A percentile compares a stretch with the other conserved stretches of the same genome.
phyloP scores from a whole-genome alignment of 441 rosid species.

The Mallotus japonicus region DNA sequence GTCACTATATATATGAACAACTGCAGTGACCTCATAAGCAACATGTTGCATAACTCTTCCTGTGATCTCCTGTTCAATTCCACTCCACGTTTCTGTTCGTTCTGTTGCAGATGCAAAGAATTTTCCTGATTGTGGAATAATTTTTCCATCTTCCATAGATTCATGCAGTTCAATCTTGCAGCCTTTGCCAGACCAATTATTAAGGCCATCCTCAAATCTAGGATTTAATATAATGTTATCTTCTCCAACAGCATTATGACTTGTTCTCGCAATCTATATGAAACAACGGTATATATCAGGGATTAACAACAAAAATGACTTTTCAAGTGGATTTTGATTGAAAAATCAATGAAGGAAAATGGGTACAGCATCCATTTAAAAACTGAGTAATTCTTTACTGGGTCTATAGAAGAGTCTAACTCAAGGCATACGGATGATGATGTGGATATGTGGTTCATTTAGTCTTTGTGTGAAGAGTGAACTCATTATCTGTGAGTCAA shows the following conservation, averaged over 20 bases:
- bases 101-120: slow-evolving; percentile 71
- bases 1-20: slow-evolving; percentile 60
- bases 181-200: slow-evolving; percentile 79
- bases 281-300: not conserved
- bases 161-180: slow-evolving; percentile 61
- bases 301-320: not conserved
- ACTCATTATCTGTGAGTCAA: too few relatives aligned
- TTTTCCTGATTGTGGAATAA: slow-evolving; percentile 58
- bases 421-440: not conserved
- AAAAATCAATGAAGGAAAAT: too few relatives aligned
- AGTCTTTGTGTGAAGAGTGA: too few relatives aligned
- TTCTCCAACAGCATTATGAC: slow-evolving; percentile 29
- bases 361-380: not conserved
- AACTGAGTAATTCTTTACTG: not conserved
- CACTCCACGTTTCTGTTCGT: slow-evolving; percentile 75
- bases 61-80: slow-evolving; percentile 83
- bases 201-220: slow-evolving; percentile 67
- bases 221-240: slow-evolving; percentile 66
- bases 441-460: not conserved
- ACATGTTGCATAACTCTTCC: slow-evolving; percentile 60
- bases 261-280: slow-evolving; percentile 32
- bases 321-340: too few relatives aligned
- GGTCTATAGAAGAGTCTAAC: not conserved
- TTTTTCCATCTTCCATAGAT: slow-evolving; percentile 63
- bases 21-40: slow-evolving; percentile 58